Conservation (phyloP, 2,329 filamentous ascomycete genomes). For the Colletotrichum spinosum region DNA sequence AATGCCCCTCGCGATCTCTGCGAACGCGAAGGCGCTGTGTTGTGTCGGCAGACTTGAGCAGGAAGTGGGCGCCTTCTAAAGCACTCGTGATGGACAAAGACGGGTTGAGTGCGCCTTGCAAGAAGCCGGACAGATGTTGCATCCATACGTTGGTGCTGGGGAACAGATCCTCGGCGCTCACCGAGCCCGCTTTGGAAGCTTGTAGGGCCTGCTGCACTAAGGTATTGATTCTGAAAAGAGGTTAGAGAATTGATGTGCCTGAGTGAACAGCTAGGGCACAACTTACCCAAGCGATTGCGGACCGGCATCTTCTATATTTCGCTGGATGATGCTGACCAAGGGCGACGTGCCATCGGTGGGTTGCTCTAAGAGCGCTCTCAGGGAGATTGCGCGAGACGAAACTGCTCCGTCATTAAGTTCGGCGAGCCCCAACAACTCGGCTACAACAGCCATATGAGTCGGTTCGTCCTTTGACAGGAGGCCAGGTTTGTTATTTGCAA, state of each 20-base stretch:
- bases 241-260: conserved; percentile 8
- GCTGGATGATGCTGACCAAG: conserved; percentile 63
- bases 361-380: conserved; percentile 60
- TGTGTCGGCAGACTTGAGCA: conserved; percentile 59
- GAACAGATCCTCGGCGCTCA: conserved; percentile 62
- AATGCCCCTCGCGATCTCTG: conserved; percentile 77
- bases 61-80: conserved; percentile 76
- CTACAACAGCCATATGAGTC: conserved; percentile 62
- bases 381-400: conserved; percentile 53
- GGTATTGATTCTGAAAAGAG: conserved; percentile 59
- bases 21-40: conserved; percentile 45
- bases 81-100: conserved; percentile 80
- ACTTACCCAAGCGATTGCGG: conserved; percentile 64
- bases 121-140: conserved; percentile 67
- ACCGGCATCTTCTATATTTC: conserved; percentile 63
- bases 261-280: not conserved
- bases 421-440: conserved; percentile 64
- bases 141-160: conserved; percentile 76
- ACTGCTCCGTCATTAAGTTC: conserved; percentile 57
- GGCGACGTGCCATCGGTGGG: conserved; percentile 56
- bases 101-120: conserved; percentile 64
- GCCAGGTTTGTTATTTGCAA: conserved; percentile 57
- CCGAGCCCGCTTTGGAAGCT: conserved; percentile 49
- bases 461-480: conserved; percentile 58
- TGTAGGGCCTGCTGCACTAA: conserved; percentile 61